Percentiles rank a stretch among this genome's conserved stretches.
Conservation (phyloP, 2,329 filamentous ascomycete genomes). For the Emmonsia crescens region DNA sequence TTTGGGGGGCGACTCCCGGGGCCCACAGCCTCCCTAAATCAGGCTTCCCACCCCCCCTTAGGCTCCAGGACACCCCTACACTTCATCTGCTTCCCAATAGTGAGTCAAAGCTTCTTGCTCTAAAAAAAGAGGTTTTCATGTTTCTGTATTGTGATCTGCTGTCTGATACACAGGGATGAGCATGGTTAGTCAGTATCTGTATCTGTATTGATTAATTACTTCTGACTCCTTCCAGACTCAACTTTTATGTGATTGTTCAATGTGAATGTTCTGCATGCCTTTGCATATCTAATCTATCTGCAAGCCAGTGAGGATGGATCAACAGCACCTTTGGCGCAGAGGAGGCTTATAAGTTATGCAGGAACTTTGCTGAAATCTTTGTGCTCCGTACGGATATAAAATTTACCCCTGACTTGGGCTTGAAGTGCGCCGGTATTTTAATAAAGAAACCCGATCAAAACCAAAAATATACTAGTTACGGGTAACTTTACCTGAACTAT, state of each 20-base stretch:
- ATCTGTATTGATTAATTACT: too few species aligned
- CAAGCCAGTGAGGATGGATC: neutral
- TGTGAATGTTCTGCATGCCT: neutral
- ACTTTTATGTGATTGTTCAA: neutral
- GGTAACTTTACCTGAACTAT: too few species aligned
- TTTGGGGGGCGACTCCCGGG: neutral
- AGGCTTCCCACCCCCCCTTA: neutral
- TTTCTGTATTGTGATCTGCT: neutral
- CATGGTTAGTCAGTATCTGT: too few species aligned
- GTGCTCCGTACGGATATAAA: neutral
- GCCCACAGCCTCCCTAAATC: neutral
- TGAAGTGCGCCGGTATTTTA: too few species aligned
- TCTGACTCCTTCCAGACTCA: too few species aligned
- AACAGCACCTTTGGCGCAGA: neutral
- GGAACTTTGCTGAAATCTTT: neutral
- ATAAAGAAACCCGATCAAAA: too few species aligned
- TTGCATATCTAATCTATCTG: neutral
- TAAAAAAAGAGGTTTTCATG: neutral
- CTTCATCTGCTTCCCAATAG: neutral
- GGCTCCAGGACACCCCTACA: neutral
- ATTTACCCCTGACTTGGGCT: neutral
- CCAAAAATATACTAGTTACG: too few species aligned
- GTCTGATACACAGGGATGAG: neutral
- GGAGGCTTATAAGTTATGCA: neutral
- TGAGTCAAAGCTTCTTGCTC: neutral